Base-by-base conservation (phyloP, 129 eudicot genomes). In the Calendula officinalis region DNA sequence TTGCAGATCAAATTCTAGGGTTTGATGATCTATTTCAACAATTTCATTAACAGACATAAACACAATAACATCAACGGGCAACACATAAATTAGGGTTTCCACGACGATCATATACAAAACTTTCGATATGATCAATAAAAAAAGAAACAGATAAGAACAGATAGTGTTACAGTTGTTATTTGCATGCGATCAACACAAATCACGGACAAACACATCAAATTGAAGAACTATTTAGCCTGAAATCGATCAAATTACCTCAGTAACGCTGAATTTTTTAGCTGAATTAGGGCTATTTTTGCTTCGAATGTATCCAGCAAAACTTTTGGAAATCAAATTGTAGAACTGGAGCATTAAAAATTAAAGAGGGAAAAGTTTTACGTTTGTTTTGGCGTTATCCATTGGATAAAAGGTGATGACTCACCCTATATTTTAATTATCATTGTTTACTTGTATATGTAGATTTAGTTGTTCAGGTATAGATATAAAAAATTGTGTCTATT, bases 131-230 rank as follows among this genome's bases (percentile, higher is more conserved):
- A 72, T 54, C 57, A 34, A 35, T 13, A 7, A 22, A 62, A 4
- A 73, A 7, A 47, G 7, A 34, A 16, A 12, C 43, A 57, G 60
- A 64, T 47, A 65, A 65, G 44, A 73, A 73, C 59, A 56, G 30
- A 73, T 15, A 57, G 44, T 35, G 42, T 16, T 38, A 49, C 66
- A 45, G 77, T 13, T 56, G 76, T 43, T 56, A 16, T 36, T 15
- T 66, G 78, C 78, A 73, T 65, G 72, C 67, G 62, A 73, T 73
- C 72, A 73, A 14, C 17, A 56, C 45, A 65, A 45, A 73, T 38
- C 53, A 65, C 78, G 45, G 61, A 43, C 40, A 43, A 22, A 22
- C 13, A 47, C 48, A 56, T 47, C 60, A 65, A 49, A 46, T 65
- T 9, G 40, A 32, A 22, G 35, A 3, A 46, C 1, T 9, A 8